Percentiles rank a stretch among this genome's conserved stretches.
Evolutionary conservation across 495 filamentous ascomycete genomes (phyloP).

Genomic region (Penicillium lagena): DNA sequence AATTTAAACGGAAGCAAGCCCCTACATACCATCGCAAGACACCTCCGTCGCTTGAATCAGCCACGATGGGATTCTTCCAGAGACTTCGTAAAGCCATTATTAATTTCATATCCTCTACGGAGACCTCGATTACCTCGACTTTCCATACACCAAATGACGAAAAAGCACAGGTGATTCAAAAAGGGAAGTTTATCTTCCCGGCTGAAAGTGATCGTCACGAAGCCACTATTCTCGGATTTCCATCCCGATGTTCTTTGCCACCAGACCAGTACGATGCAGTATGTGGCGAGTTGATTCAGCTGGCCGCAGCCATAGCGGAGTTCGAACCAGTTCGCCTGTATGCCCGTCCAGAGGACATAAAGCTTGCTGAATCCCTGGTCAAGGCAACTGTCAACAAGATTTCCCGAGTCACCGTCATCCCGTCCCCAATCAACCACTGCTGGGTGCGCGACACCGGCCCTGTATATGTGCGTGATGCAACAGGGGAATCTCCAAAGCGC

Average conservation of each 20-base stretch:
- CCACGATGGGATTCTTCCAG: not conserved
- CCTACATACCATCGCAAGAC: no score
- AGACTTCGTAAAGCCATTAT: not conserved
- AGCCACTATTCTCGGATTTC: constrained; percentile 18
- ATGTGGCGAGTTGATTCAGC: constrained; percentile 12
- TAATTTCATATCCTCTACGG: not conserved
- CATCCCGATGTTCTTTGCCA: constrained; percentile 9
- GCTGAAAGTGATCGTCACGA: constrained; percentile 13
- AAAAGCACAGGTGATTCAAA: not conserved
- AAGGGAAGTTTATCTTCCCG: constrained; percentile 11
- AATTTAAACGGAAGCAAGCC: not conserved
- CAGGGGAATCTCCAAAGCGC: constrained; percentile 4
- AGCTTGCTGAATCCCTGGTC: constrained; percentile 8
- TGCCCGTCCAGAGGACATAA: constrained; percentile 15
- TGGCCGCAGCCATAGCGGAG: constrained; percentile 11
- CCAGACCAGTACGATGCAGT: constrained; percentile 10
- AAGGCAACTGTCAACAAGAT: constrained; percentile 1
- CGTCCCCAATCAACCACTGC: constrained; percentile 18
- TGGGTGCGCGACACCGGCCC: constrained; percentile 25
- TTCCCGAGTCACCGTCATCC: constrained; percentile 10
- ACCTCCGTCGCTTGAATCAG: not conserved
- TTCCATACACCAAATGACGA: not conserved
- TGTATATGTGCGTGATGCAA: constrained; percentile 17
- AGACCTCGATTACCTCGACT: not conserved
- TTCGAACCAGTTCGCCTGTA: constrained; percentile 22